Evolutionary conservation across 805 yeast genomes (phyloP), one percentile per base, ranked within the genome.

Genomic region (Tetrapisispora iriomotensis): DNA sequence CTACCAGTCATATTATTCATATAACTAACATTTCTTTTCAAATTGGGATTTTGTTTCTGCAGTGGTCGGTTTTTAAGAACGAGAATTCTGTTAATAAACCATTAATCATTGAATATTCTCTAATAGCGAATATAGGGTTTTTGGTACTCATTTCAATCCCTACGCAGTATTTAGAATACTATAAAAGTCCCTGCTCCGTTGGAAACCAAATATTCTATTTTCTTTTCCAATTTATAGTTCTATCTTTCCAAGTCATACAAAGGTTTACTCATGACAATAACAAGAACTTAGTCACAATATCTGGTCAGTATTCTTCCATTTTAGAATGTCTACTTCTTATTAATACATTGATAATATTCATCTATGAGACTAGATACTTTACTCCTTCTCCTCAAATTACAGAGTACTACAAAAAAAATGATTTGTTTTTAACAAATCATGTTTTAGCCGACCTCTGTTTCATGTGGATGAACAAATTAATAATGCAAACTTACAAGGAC

Each of bases 401-500:
- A 3, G 51, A 56, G 1, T 61, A 61, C 34, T 69, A 58, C 43
- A 51, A 60, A 7, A 58, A 48, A 9, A 41, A 57, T 6, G 64
- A 61, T 20, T 34, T 66, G 17, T 51, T 45, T 27, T 52, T 49
- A 1, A 45, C 50, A 15, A 50, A 46, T 15, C 52, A 60, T 40
- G 41, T 56, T n/a, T 49, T 68, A 30, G 66, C 68, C 12, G 53
- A 58, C 29, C 46, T 68, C 23, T 64, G 74, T 0, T 72, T 65
- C 42, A 63, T 64, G 17, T 71, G 75, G 73, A 66, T 72, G 71
- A 70, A 69, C 45, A 57, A 60, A 4, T 47, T 72, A 39, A 67
- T 72, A 21, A 43, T 49, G 13, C 65, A 65, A 39, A 64, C 71
- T 0, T 67, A 63, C 37, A 45, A 50, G 13, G 60, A 62, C 25